Evolutionary conservation across 331 rosid genomes (phyloP).

Genomic region (Spiraea crenata): DNA sequence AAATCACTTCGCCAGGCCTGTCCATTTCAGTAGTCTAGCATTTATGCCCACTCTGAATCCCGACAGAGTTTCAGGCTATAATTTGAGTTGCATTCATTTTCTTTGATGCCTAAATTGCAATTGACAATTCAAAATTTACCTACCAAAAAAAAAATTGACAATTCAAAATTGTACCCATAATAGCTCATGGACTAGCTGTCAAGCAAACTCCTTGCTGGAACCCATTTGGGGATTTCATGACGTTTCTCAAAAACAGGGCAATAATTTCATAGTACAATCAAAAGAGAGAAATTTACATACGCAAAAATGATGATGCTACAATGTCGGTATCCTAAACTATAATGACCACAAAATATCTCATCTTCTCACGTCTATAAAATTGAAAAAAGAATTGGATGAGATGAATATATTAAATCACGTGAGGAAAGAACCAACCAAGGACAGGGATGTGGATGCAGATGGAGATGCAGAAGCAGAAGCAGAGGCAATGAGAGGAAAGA

Average conservation of each 20-base stretch:
- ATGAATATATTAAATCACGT: background rate
- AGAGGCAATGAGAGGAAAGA: background rate
- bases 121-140: background rate
- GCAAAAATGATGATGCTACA: no score
- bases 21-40: background rate
- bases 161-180: background rate
- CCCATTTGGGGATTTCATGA: background rate
- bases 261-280: no score
- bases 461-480: background rate
- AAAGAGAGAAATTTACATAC: no score
- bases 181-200: background rate
- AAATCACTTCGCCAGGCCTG: background rate
- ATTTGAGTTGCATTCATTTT: no score
- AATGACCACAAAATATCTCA: no score
- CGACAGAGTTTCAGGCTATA: no score
- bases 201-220: slow-evolving; percentile 1
- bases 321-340: no score
- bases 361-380: background rate
- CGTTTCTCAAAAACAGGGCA: background rate
- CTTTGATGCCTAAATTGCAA: background rate
- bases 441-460: background rate
- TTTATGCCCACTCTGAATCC: background rate
- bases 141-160: no score
- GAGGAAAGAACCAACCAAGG: background rate
- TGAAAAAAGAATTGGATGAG: background rate